These are phyloP conservation scores for Schizosaccharomyces octosporus DNA, from an alignment of 805 yeast species.

Conservation along the genomic window DNA sequence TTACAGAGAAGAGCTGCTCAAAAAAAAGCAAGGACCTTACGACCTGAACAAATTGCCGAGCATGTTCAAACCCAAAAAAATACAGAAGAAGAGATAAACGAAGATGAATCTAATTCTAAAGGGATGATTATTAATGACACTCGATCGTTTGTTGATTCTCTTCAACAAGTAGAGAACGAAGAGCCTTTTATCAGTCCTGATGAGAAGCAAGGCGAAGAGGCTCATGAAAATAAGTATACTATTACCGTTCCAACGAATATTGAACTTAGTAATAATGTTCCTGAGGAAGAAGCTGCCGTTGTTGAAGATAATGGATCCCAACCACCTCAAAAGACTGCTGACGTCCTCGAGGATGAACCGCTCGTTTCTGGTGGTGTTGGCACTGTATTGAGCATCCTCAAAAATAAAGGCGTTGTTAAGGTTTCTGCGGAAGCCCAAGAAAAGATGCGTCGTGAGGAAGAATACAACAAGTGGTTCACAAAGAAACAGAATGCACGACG, in stretches of 20 bases:
- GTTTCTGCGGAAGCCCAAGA: constrained; percentile 8
- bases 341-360: constrained; percentile 8
- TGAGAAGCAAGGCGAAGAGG: constrained; percentile 3
- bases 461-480: constrained; percentile 2
- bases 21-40: constrained; percentile 7
- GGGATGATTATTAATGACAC: constrained; percentile 3
- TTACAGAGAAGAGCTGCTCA: constrained; percentile 14
- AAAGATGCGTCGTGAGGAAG: constrained; percentile 4
- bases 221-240: constrained; percentile 3
- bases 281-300: constrained; percentile 5
- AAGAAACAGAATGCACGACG: constrained; percentile 2
- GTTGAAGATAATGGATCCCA: constrained; percentile 3
- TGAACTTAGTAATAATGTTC: constrained; percentile 4
- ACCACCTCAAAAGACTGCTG: not conserved
- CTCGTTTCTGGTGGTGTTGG: constrained; percentile 15
- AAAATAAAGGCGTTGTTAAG: constrained; percentile 12
- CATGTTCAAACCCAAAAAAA: constrained; percentile 9
- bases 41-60: not conserved
- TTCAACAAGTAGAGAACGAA: constrained; percentile 15
- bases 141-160: constrained; percentile 20
- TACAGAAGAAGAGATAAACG: constrained; percentile 6
- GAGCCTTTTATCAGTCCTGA: constrained; percentile 2
- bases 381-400: constrained; percentile 15
- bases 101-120: constrained; percentile 8
- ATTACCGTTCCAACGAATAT: constrained; percentile 3